phyloP scores from a whole-genome alignment of 2,329 filamentous ascomycete genomes.

The Botryosphaeria dothidea region DNA sequence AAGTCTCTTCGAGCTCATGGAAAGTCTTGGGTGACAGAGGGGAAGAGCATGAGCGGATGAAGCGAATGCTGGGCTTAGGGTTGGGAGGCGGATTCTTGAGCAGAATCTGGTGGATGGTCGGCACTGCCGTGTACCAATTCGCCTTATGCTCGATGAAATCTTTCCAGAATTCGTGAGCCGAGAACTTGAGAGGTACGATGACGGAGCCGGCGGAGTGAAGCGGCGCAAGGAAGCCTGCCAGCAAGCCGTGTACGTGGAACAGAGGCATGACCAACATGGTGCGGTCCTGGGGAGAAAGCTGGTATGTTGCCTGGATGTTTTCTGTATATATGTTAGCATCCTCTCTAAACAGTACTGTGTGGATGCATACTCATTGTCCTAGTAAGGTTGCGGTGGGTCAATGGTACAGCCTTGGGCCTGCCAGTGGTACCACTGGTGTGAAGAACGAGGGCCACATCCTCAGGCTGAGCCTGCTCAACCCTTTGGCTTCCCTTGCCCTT shows the following conservation, averaged over 20 bases:
- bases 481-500: constrained; percentile 49
- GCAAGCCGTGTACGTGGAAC: constrained; percentile 87
- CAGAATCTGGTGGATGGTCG: constrained; percentile 87
- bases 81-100: constrained; percentile 70
- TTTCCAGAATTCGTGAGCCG: constrained; percentile 77
- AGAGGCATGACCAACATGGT: constrained; percentile 89
- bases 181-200: constrained; percentile 77
- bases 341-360: too few species aligned
- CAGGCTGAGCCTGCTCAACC: constrained; percentile 62
- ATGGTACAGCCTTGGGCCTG: constrained; percentile 79
- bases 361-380: constrained; percentile 68
- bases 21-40: constrained; percentile 81
- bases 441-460: constrained; percentile 78
- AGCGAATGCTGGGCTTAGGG: constrained; percentile 73
- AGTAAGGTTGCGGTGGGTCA: constrained; percentile 79
- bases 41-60: constrained; percentile 85
- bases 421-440: constrained; percentile 87
- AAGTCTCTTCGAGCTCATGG: constrained; percentile 73
- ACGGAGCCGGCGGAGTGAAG: constrained; percentile 76
- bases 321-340: constrained; percentile 40
- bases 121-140: constrained; percentile 93
- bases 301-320: constrained; percentile 78
- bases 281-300: constrained; percentile 68
- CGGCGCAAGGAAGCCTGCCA: constrained; percentile 79
- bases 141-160: constrained; percentile 74